Evolutionary conservation across 192 early-diverging fungal species (phyloP).

Genomic region (Dispira parvispora): DNA sequence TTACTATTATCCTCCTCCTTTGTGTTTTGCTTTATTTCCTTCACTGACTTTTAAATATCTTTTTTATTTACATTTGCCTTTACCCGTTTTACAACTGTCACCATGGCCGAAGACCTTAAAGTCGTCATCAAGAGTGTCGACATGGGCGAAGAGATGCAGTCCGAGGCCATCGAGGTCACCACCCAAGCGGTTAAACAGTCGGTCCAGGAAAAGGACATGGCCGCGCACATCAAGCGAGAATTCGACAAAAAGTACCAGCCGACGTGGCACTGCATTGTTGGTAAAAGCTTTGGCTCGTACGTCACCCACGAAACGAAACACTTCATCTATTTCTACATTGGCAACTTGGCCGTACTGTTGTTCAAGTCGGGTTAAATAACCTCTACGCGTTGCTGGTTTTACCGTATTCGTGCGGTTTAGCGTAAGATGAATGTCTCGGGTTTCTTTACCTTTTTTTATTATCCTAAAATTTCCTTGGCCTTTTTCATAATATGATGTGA

Average conservation of each 20-base stretch:
- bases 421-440: too few species aligned
- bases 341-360: slow-evolving; percentile 81
- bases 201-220: slow-evolving; percentile 96
- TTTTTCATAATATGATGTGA: too few species aligned
- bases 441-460: too few species aligned
- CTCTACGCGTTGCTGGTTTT: neutral
- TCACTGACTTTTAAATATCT: too few species aligned
- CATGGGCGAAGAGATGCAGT: slow-evolving; percentile 95
- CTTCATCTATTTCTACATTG: slow-evolving; percentile 98
- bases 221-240: slow-evolving; percentile 92
- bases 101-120: slow-evolving; percentile 39
- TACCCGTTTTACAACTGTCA: neutral
- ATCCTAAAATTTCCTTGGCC: too few species aligned
- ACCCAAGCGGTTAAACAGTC: slow-evolving; percentile 79
- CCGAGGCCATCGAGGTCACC: slow-evolving; percentile 75
- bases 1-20: too few species aligned
- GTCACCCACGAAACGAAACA: slow-evolving; percentile 93
- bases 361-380: slow-evolving; percentile 69
- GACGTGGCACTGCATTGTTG: slow-evolving; percentile 98
- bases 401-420: too few species aligned
- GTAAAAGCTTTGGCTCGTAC: slow-evolving; percentile 97
- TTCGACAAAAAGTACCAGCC: slow-evolving; percentile 96
- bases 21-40: too few species aligned
- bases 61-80: too few species aligned
- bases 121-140: slow-evolving; percentile 94